Base-by-base conservation (phyloP, 2,329 filamentous ascomycete genomes). In the Samsoniella hepiali region DNA sequence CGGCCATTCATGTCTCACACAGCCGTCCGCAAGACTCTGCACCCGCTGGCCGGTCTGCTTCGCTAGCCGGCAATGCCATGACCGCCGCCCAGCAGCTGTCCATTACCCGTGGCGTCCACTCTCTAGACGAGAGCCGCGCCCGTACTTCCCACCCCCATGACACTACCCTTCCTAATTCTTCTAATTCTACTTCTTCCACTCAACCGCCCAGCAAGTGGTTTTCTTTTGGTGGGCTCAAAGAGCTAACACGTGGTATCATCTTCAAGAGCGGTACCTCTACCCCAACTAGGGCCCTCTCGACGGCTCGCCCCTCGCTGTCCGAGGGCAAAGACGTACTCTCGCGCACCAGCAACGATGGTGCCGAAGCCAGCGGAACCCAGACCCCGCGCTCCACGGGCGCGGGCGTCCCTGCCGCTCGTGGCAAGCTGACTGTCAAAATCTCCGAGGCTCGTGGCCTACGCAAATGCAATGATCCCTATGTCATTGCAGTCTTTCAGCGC, bases 401-500 rank as follows among this genome's bases (percentile, higher is more conserved):
- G 7, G 86, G 90, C 32, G 86, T 90, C 5, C 88, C 88, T 10
- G 81, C 88, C 29, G 83, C 91, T 29, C 94, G 91, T 75, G 95
- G 95, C 64, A 97, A 95, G 76, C 82, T 99, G 63, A 91, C 89
- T 40, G 91, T 99, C 70, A 93, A 91, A 73, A 95, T 99, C 62
- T 83, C 88, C 58, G 92, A 97, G 75, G 95, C 90, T 55, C 85
- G 92, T 70, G 91, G 91, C 10, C 78, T 99, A 59, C 85, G 90
- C 65, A 91, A 88, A 64, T 92, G 92, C 72, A 87, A 88, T 64
- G 91, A 97, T 71, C 95, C 95, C 1, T 99, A 99, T 71, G 91
- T 97, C 59, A 93, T 99, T 11, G 96, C 91, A 64, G 93, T 97
- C 32, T 99, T 98, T 72, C 95, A 99, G 75, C 91, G 92, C 74